Evolutionary conservation across 768 basidiomycete genomes (phyloP), one percentile per base, ranked within the genome.

Genomic region (Cystofilobasidium capitatum): DNA sequence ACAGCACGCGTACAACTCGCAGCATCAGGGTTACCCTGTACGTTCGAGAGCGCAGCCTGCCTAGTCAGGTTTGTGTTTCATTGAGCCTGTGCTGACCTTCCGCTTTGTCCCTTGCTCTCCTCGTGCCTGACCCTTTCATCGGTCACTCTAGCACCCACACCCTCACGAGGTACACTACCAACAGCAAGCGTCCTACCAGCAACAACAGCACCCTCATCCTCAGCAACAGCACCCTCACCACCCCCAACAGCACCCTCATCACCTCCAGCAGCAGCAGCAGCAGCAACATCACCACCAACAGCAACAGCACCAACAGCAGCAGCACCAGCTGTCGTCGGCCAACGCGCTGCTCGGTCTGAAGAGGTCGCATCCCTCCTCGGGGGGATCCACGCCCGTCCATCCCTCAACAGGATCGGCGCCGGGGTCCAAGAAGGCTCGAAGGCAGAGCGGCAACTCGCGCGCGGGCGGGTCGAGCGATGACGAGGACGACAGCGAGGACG

Each of bases 261-360:
- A n/a, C 57, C 36, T 26, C 22, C 58, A 60, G 58, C 36, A 39
- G 58, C 26, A 35, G 33, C 24, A 36, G 17, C 39, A 66, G 7
- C 42, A n/a, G 24, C 57, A 55, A 36, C 45, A 36, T 16, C 44
- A 29, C 40, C 62, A 64, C 31, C 51, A 65, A 9, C 64, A 40
- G 37, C 62, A 63, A 6, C 64, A 58, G 39, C 65, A 58, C 16
- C 45, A 61, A 39, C 60, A 57, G 47, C 49, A 57, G 22, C 26
- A 26, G 35, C 39, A 20, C 44, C 66, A 24, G 66, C 61, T 55
- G 29, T 55, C 51, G 31, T 55, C 51, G 9, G 51, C 29, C 13
- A 51, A 54, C 47, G 36, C 66, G 1, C 57, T 68, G 10, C 42
- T 68, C 1, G 45, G 60, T 29, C 61, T 68, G 20, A 63, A 63